These are phyloP conservation scores for Gaeumannomyces sp. DNA, from an alignment of 2,329 filamentous ascomycete genomes.

Conservation along the genomic window DNA sequence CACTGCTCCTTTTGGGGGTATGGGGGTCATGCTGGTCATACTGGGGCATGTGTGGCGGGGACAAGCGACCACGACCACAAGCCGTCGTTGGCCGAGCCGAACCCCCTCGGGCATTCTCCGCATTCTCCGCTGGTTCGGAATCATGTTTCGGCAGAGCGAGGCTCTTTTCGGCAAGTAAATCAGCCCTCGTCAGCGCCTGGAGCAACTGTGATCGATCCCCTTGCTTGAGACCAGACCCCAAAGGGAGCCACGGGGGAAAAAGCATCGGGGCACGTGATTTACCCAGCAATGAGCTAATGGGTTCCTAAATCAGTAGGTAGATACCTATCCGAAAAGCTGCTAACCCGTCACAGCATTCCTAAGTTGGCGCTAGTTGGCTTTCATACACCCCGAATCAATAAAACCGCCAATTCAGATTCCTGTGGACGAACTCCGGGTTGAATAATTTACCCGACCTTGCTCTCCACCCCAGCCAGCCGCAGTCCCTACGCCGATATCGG, in stretches of 20 bases:
- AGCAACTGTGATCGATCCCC: not conserved
- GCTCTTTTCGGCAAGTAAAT: constrained; percentile 2
- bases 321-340: too few relatives aligned
- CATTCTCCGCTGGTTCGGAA: constrained; percentile 6
- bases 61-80: not conserved
- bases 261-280: not conserved
- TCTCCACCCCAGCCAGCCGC: not conserved
- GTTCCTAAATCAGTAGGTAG: not conserved
- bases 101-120: not conserved
- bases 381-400: too few relatives aligned
- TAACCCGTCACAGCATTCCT: too few relatives aligned
- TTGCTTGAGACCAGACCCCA: not conserved
- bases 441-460: not conserved
- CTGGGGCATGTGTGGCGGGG: not conserved
- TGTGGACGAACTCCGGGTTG: not conserved
- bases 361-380: not conserved
- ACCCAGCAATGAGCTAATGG: not conserved
- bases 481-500: not conserved
- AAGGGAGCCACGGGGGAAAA: not conserved
- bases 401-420: not conserved
- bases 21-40: not conserved
- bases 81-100: constrained; percentile 11
- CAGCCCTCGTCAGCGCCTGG: not conserved
- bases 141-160: constrained; percentile 7
- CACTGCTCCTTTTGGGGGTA: not conserved